Evolutionary conservation across 108 stramenopile species (phyloP), one percentile per base, ranked within the genome.

Genomic region (Skeletonema potamos): DNA sequence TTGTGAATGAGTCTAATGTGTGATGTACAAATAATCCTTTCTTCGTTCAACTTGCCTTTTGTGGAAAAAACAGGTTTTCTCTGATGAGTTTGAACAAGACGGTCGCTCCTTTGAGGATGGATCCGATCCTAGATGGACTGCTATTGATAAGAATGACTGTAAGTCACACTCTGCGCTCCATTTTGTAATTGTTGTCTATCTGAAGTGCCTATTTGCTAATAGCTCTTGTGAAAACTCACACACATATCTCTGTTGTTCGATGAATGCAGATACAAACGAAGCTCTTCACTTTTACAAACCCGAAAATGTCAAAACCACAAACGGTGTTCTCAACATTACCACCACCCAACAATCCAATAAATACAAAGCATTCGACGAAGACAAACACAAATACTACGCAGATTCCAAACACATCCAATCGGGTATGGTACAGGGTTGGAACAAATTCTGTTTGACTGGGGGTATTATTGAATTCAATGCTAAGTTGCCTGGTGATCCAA

Each of bases 81-180:
- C 92, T 9, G 97, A 97, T 70, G 97, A 97, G 70, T 99, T 99
- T 77, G 87, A 99, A 59, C 81, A 82, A 58, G 84, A 82, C 1
- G 90, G 89, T n/a, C 75, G 98, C 54, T 85, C 81, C 15, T 97
- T 99, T 75, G 59, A 85, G 34, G 96, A 99, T 81, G 98, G 98
- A 33, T 63, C 81, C 26, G 98, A 99, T 81, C 96, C 98, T 13
- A 74, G 89, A 59, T 99, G 98, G 98, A 97, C 96, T 15, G 97
- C 97, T 1, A 78, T 97, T 22, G 64, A 96, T 64, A 96, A 96
- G 58, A 96, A 96, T 66, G 84, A 84, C 73, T 87, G 83, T 87
- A 61, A 77, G 85, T 27, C 5, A 4, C 30, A 3, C 9, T 13
- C 46, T 46, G 39, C 41, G 62, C 27, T 27, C n/a, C n/a, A n/a